phyloP scores from a whole-genome alignment of 306 rosid genomes.

The Alnus rubra region DNA sequence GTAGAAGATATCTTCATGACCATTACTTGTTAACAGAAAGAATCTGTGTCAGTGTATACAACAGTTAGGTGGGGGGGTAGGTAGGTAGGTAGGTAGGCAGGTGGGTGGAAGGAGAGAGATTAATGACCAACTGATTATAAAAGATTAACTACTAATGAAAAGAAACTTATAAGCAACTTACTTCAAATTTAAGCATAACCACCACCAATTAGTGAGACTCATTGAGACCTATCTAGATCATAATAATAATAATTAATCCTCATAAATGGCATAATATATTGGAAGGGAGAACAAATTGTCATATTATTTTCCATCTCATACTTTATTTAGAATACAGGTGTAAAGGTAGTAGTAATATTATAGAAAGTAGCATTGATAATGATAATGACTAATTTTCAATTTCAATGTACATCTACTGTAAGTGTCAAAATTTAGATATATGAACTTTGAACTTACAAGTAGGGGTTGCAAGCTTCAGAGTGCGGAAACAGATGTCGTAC shows the following conservation, averaged over 20 bases:
- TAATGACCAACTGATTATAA: conserved; percentile 2
- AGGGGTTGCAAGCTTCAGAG: conserved; percentile 53
- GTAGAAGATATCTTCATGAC: background rate
- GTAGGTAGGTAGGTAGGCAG: background rate
- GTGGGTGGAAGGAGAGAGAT: background rate
- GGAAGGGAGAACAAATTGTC: background rate
- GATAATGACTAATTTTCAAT: background rate
- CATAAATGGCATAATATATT: background rate
- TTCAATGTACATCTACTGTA: background rate
- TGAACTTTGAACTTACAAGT: conserved; percentile 39
- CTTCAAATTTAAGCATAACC: conserved; percentile 3
- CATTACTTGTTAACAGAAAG: background rate
- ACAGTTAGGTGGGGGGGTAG: background rate
- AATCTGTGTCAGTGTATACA: background rate
- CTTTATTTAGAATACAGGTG: background rate
- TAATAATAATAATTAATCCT: background rate
- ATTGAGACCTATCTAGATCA: background rate
- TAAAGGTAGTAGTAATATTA: background rate
- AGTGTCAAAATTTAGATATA: background rate
- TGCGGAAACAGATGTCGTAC: conserved; percentile 53
- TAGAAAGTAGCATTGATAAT: background rate
- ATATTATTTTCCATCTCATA: background rate
- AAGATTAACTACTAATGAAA: background rate
- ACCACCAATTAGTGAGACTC: background rate
- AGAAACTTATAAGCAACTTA: background rate